Evolutionary conservation across 106 monocot genomes (phyloP).

Genomic region (Vanilla planifolia): DNA sequence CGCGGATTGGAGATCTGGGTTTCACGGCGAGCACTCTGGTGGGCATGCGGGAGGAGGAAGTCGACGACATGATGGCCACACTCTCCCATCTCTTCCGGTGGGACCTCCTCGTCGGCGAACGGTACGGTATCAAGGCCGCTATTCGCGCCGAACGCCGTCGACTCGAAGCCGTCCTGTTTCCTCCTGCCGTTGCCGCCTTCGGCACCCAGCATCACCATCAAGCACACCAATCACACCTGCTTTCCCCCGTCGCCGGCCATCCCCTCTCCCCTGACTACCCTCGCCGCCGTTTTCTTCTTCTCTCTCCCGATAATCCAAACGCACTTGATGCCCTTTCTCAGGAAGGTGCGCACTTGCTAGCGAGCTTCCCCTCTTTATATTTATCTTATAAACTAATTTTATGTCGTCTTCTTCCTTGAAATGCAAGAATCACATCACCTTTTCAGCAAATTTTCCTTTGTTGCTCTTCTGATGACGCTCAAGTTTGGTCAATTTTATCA

Average conservation of each 20-base stretch:
- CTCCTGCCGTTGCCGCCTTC: not conserved
- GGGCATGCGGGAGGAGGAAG: constrained; percentile 84
- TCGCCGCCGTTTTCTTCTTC: constrained; percentile 13
- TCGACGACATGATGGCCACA: constrained; percentile 95
- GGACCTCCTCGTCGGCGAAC: constrained; percentile 86
- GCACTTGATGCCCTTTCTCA: constrained; percentile 68
- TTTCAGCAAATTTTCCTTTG: too few relatives aligned
- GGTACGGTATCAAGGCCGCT: constrained; percentile 89
- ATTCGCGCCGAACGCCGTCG: constrained; percentile 66
- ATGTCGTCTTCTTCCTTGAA: too few relatives aligned
- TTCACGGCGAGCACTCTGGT: constrained; percentile 77
- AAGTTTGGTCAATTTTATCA: too few relatives aligned
- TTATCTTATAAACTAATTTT: too few relatives aligned
- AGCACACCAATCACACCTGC: constrained; percentile 6
- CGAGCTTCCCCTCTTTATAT: not conserved
- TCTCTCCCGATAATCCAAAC: constrained; percentile 16
- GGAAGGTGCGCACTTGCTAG: constrained; percentile 25
- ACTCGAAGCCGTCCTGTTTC: constrained; percentile 12
- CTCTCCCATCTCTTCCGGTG: constrained; percentile 80
- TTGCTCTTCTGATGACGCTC: too few relatives aligned
- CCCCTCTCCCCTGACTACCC: constrained; percentile 3
- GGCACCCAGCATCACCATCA: constrained; percentile 16
- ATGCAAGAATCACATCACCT: too few relatives aligned
- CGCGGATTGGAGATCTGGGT: constrained; percentile 68
- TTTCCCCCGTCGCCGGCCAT: constrained; percentile 1